phyloP scores from a whole-genome alignment of 768 basidiomycete species.

The Pleurotus djamor region DNA sequence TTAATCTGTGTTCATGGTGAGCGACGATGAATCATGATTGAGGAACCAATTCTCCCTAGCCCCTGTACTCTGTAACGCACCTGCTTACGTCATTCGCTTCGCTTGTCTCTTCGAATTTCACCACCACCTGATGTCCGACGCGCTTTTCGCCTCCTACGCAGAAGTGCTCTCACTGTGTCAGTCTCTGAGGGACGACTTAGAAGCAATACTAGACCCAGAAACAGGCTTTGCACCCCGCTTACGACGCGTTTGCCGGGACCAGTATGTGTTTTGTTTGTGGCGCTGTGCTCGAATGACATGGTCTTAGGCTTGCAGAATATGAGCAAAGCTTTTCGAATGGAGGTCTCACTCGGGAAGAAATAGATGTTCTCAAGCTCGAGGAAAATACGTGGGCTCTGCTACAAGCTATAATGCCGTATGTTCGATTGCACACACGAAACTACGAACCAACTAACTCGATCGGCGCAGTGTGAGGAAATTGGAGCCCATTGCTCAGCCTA shows the following conservation, averaged over 20 bases:
- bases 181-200: conserved; percentile 53
- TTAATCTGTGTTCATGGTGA: too few relatives aligned
- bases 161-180: conserved; percentile 64
- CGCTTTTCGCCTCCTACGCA: conserved; percentile 64
- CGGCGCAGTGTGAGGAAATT: conserved; percentile 64
- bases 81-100: too few relatives aligned
- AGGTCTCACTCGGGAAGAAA: conserved; percentile 42
- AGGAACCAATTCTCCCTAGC: too few relatives aligned
- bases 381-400: conserved; percentile 81
- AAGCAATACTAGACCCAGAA: conserved; percentile 59
- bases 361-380: conserved; percentile 68
- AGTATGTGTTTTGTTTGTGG: conserved; percentile 37
- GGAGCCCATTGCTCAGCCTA: conserved; percentile 40
- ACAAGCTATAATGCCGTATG: conserved; percentile 76
- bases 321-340: conserved; percentile 35
- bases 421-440: conserved; percentile 13
- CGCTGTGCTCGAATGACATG: background rate
- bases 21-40: too few relatives aligned
- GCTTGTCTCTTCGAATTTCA: background rate
- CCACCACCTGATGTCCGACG: conserved; percentile 38
- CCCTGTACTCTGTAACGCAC: too few relatives aligned
- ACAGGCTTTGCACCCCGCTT: conserved; percentile 71
- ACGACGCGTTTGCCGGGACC: conserved; percentile 46
- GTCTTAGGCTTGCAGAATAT: conserved; percentile 47
- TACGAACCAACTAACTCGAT: background rate